phyloP scores from a whole-genome alignment of 495 filamentous ascomycete genomes.

The Amphirosellinia nigrospora region DNA sequence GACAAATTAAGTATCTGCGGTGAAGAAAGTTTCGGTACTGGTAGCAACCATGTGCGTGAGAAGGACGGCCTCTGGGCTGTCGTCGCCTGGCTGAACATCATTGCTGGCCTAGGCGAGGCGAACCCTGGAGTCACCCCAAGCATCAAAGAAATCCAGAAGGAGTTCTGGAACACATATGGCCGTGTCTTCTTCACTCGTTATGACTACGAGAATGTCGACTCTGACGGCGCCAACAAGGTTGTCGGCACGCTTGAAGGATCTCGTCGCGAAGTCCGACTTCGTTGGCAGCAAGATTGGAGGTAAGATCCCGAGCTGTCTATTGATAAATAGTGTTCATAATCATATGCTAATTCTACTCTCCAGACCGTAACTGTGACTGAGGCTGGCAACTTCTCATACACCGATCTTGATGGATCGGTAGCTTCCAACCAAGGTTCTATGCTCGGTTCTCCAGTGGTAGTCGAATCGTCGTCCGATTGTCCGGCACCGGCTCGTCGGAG shows the following conservation, averaged over 20 bases:
- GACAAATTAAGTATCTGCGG: slow-evolving; percentile 98
- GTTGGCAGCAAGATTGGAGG: slow-evolving; percentile 80
- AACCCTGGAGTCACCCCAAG: slow-evolving; percentile 76
- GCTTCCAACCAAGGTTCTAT: slow-evolving; percentile 94
- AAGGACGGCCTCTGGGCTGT: slow-evolving; percentile 98
- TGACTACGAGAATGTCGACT: slow-evolving; percentile 95
- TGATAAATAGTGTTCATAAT: neutral
- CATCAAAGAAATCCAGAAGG: slow-evolving; percentile 92
- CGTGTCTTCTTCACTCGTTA: slow-evolving; percentile 99
- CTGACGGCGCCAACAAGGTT: slow-evolving; percentile 86
- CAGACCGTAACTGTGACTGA: slow-evolving; percentile 82
- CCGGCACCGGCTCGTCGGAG: slow-evolving; percentile 92
- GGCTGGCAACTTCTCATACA: slow-evolving; percentile 96
- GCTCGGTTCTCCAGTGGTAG: slow-evolving; percentile 94
- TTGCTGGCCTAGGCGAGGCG: slow-evolving; percentile 88
- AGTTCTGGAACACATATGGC: slow-evolving; percentile 97
- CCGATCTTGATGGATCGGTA: slow-evolving; percentile 93
- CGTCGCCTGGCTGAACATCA: slow-evolving; percentile 97
- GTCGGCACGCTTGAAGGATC: slow-evolving; percentile 77
- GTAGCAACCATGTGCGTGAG: slow-evolving; percentile 99
- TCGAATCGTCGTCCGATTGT: slow-evolving; percentile 90
- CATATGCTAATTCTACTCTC: neutral
- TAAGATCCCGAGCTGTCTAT: slow-evolving; percentile 35
- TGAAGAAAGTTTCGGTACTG: slow-evolving; percentile 97
- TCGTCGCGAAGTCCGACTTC: slow-evolving; percentile 71